A percentile compares a stretch with the other conserved stretches of the same genome.
These are phyloP conservation scores for Podaxis pistillaris DNA, from an alignment of 768 basidiomycete species.

Conservation along the genomic window DNA sequence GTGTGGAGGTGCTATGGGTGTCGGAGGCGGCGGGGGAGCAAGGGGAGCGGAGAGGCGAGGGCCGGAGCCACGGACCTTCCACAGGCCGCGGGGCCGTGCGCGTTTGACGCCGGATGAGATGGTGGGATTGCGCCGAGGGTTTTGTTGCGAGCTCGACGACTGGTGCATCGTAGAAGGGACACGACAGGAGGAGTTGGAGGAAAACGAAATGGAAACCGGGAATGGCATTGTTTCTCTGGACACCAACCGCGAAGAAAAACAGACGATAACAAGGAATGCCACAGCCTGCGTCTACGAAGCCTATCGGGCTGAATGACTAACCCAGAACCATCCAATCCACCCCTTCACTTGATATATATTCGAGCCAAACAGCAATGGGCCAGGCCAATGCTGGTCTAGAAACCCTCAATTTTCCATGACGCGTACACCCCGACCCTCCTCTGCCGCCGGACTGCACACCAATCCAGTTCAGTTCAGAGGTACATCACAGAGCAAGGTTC, in stretches of 20 bases:
- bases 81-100: conserved; percentile 39
- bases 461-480: conserved; percentile 11
- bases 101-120: conserved; percentile 19
- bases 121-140: neutral
- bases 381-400: conserved; percentile 12
- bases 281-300: neutral
- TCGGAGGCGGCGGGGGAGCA: conserved; percentile 15
- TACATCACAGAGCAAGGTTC: conserved; percentile 7
- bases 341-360: conserved; percentile 5
- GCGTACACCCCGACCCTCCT: conserved; percentile 7
- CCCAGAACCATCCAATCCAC: neutral
- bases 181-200: conserved; percentile 11
- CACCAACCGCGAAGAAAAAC: conserved; percentile 2
- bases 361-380: conserved; percentile 5
- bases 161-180: conserved; percentile 15
- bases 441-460: conserved; percentile 7
- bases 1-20: conserved; percentile 12
- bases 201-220: conserved; percentile 25
- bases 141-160: conserved; percentile 16
- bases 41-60: conserved; percentile 23
- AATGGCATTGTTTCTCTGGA: conserved; percentile 22
- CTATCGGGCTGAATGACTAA: neutral
- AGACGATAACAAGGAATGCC: conserved; percentile 10
- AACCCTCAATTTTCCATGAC: conserved; percentile 11
- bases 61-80: conserved; percentile 41